A percentile compares a stretch with the other conserved stretches of the same genome.
phyloP scores from a whole-genome alignment of 805 yeast species.

The Wickerhamiella azymoides region DNA sequence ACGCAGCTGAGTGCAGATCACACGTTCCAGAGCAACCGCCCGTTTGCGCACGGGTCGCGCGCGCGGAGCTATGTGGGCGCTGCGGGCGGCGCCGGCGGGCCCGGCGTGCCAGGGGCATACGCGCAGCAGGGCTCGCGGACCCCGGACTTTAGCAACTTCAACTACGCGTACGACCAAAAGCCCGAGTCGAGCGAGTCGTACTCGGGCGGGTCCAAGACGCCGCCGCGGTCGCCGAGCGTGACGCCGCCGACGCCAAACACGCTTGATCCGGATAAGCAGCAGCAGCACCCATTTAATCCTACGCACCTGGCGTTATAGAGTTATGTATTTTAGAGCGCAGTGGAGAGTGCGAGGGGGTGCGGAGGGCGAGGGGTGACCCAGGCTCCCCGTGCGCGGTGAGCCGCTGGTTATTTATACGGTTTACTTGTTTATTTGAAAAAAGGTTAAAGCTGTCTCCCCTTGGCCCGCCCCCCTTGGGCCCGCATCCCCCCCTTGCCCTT shows the following conservation, averaged over 20 bases:
- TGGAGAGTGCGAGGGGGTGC: too few relatives aligned
- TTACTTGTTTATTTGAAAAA: too few relatives aligned
- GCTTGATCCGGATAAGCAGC: neutral
- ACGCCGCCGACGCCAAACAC: constrained; percentile 12
- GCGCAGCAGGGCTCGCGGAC: neutral
- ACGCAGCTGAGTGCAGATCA: constrained; percentile 6
- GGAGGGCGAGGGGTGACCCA: too few relatives aligned
- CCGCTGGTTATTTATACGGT: too few relatives aligned
- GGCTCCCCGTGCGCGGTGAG: too few relatives aligned
- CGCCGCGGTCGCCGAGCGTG: constrained; percentile 11
- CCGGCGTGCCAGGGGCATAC: neutral
- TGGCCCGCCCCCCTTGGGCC: too few relatives aligned
- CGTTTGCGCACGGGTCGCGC: constrained; percentile 10
- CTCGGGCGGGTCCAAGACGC: constrained; percentile 10
- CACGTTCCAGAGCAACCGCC: constrained; percentile 4
- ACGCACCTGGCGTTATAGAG: too few relatives aligned
- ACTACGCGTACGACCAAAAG: constrained; percentile 3
- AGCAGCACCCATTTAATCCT: too few relatives aligned
- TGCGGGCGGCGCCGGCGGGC: neutral
- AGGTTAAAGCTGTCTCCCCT: too few relatives aligned
- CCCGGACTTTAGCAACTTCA: constrained; percentile 19
- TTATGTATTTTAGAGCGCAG: too few relatives aligned
- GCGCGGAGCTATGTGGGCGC: neutral
- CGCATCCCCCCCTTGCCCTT: too few relatives aligned
- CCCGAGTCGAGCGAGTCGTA: neutral